Percentiles rank a stretch among this genome's conserved stretches.
Conservation (phyloP, 2,329 filamentous ascomycete genomes). For the Tolypocladium amazonense region DNA sequence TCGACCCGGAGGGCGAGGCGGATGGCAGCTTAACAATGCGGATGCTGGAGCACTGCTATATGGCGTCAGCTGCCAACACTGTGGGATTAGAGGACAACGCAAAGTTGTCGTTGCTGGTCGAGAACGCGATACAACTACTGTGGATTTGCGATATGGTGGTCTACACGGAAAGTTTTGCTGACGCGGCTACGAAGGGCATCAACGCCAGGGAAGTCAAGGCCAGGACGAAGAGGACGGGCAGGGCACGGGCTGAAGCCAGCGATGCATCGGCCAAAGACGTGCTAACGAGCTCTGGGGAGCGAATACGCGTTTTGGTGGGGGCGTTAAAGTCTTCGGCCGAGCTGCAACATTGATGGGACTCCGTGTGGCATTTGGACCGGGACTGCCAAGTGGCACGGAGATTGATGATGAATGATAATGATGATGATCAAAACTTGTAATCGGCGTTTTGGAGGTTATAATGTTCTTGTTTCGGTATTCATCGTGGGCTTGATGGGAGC, state of each 20-base stretch:
- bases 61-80: slow-evolving; percentile 54
- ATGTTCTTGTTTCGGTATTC: background rate
- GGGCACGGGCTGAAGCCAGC: slow-evolving; percentile 17
- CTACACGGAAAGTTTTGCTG: slow-evolving; percentile 24
- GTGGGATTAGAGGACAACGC: slow-evolving; percentile 56
- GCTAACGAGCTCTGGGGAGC: slow-evolving; percentile 32
- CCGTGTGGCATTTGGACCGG: no score
- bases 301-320: slow-evolving; percentile 29
- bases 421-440: background rate
- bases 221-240: slow-evolving; percentile 27
- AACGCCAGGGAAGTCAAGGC: slow-evolving; percentile 36
- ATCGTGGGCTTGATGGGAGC: background rate
- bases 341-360: slow-evolving; percentile 5
- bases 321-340: slow-evolving; percentile 15
- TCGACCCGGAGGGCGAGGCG: slow-evolving; percentile 24
- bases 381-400: background rate
- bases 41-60: slow-evolving; percentile 48
- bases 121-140: slow-evolving; percentile 49
- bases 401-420: background rate
- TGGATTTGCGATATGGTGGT: slow-evolving; percentile 23
- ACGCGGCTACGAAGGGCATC: slow-evolving; percentile 35
- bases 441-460: background rate
- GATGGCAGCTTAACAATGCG: slow-evolving; percentile 27
- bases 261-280: slow-evolving; percentile 32
- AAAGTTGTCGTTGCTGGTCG: slow-evolving; percentile 59